A percentile compares a stretch with the other conserved stretches of the same genome.
These are phyloP conservation scores for Solanum pinnatisectum DNA, from an alignment of 257 asterid species.

Conservation along the genomic window DNA sequence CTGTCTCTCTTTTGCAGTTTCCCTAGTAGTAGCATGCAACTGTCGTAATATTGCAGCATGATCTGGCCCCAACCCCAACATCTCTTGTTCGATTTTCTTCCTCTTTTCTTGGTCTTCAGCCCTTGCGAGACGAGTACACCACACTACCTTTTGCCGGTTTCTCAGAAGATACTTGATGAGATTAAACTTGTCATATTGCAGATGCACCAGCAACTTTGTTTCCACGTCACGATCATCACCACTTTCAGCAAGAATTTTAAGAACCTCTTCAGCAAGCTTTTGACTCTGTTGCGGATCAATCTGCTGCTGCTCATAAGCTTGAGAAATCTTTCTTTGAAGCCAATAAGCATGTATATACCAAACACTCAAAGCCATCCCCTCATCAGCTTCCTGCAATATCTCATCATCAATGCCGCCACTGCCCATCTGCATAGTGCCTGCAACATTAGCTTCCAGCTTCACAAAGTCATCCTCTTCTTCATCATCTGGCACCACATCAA, in stretches of 20 bases:
- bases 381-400: conserved; percentile 12
- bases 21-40: conserved; percentile 30
- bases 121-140: conserved; percentile 37
- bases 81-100: conserved; percentile 27
- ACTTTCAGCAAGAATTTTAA: conserved; percentile 22
- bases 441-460: conserved; percentile 3
- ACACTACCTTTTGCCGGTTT: conserved; percentile 33
- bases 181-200: conserved; percentile 23
- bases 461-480: conserved; percentile 27
- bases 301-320: conserved; percentile 26
- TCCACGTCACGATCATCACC: conserved; percentile 33
- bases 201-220: conserved; percentile 26
- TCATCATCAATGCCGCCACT: conserved; percentile 26
- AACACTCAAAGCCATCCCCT: conserved; percentile 31
- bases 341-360: conserved; percentile 35
- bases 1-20: conserved; percentile 21
- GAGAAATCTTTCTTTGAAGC: conserved; percentile 36
- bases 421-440: conserved; percentile 32
- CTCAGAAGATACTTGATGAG: conserved; percentile 24
- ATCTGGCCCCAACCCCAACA: conserved; percentile 24
- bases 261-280: conserved; percentile 30
- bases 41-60: conserved; percentile 28
- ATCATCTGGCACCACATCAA: conserved; percentile 26
- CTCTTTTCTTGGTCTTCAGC: conserved; percentile 31
- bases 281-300: conserved; percentile 34